Percentiles rank a stretch among this genome's conserved stretches.
Evolutionary conservation across 352 stramenopile species (phyloP).

Genomic region (Peronospora tabacina): DNA sequence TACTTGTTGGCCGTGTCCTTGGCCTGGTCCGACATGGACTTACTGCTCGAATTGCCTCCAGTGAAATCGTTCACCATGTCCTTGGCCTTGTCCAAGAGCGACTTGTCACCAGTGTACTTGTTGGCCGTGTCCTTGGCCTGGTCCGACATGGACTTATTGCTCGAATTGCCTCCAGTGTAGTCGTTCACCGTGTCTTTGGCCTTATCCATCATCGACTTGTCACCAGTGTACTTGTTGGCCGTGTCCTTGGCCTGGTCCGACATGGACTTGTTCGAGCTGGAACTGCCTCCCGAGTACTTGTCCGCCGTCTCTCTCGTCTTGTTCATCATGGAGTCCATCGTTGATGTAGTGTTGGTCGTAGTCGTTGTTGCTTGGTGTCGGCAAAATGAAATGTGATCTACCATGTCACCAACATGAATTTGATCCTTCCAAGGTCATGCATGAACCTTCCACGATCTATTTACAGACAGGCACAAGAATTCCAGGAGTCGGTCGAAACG

Average conservation of each 20-base stretch:
- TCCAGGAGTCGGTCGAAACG: background rate
- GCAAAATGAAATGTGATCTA: background rate
- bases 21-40: slow-evolving; percentile 20
- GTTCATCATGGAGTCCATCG: slow-evolving; percentile 26
- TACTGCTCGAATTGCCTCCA: slow-evolving; percentile 15
- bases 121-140: slow-evolving; percentile 20
- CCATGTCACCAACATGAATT: background rate
- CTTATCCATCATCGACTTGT: slow-evolving; percentile 21
- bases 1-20: slow-evolving; percentile 20
- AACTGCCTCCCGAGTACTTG: slow-evolving; percentile 6
- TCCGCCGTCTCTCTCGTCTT: slow-evolving; percentile 20
- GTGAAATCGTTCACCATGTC: slow-evolving; percentile 6
- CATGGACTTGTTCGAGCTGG: slow-evolving; percentile 8
- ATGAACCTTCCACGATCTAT: background rate
- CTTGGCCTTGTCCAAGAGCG: slow-evolving; percentile 18
- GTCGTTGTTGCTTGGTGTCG: background rate
- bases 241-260: slow-evolving; percentile 21
- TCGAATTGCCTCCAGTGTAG: background rate
- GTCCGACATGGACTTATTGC: slow-evolving; percentile 16
- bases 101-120: slow-evolving; percentile 20
- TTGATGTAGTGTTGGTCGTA: background rate
- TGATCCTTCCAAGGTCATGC: background rate
- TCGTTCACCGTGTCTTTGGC: slow-evolving; percentile 13
- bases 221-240: slow-evolving; percentile 12
- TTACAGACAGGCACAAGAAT: background rate